Evolutionary conservation across 805 yeast genomes (phyloP).

Genomic region (Scheffersomyces coipomensis): DNA sequence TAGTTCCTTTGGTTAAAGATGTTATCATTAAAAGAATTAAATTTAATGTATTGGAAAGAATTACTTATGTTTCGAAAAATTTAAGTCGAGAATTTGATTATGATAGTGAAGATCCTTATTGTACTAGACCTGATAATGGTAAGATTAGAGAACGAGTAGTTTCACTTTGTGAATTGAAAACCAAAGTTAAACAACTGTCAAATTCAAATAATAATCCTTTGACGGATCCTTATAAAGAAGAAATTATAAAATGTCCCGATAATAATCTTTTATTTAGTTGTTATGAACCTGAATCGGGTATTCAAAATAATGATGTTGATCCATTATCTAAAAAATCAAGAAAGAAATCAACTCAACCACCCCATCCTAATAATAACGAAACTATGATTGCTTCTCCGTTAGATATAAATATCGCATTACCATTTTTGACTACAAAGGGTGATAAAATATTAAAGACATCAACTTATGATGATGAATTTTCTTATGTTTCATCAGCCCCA

Average conservation of each 20-base stretch:
- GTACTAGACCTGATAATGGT: slow-evolving; percentile 13
- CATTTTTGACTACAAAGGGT: slow-evolving; percentile 36
- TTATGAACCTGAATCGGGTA: slow-evolving; percentile 41
- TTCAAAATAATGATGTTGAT: slow-evolving; percentile 3
- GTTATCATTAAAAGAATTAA: slow-evolving; percentile 62
- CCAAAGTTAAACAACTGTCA: slow-evolving; percentile 37
- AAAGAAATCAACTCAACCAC: background rate
- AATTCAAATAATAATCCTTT: slow-evolving; percentile 23
- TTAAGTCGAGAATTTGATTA: slow-evolving; percentile 43
- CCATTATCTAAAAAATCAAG: background rate
- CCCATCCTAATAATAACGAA: slow-evolving; percentile 2
- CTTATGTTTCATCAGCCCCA: slow-evolving; percentile 10
- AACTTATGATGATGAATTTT: slow-evolving; percentile 11
- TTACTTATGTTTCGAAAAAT: slow-evolving; percentile 60
- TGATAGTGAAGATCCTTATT: slow-evolving; percentile 29
- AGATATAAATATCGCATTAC: slow-evolving; percentile 43
- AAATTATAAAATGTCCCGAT: slow-evolving; percentile 54
- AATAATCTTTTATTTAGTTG: slow-evolving; percentile 63
- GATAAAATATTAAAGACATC: slow-evolving; percentile 30
- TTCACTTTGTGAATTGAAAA: slow-evolving; percentile 62
- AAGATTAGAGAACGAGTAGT: slow-evolving; percentile 50
- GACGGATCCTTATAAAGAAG: slow-evolving; percentile 53
- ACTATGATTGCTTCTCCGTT: slow-evolving; percentile 41
- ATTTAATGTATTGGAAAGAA: slow-evolving; percentile 64
- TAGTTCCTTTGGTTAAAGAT: slow-evolving; percentile 64